phyloP scores from a whole-genome alignment of 176 grass and related monocot genomes.

The Puccinellia tenuiflora region DNA sequence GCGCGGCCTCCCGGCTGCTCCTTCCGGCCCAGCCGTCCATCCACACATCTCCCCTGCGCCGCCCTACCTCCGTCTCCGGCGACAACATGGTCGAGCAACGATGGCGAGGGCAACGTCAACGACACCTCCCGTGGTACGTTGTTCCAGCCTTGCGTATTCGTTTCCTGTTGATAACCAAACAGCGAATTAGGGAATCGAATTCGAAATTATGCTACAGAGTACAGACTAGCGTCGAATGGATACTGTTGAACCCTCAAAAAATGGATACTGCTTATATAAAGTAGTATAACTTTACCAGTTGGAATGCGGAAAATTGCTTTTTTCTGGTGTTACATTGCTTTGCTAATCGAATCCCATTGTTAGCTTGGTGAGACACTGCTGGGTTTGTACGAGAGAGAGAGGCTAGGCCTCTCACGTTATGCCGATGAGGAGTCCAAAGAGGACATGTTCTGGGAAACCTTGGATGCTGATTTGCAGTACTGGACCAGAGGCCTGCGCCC shows the following conservation, averaged over 20 bases:
- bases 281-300: not conserved
- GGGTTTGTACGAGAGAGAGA: constrained; percentile 46
- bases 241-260: not conserved
- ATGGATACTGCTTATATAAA: too few relatives aligned
- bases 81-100: not conserved
- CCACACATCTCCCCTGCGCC: not conserved
- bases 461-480: constrained; percentile 86
- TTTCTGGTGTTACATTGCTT: not conserved
- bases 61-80: not conserved
- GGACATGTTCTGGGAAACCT: constrained; percentile 57
- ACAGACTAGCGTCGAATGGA: not conserved
- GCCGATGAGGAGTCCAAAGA: constrained; percentile 15
- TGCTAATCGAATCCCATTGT: not conserved
- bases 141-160: not conserved
- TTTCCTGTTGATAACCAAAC: not conserved
- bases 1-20: not conserved
- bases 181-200: not conserved
- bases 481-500: constrained; percentile 80
- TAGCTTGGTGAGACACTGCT: constrained; percentile 56
- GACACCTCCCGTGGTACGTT: not conserved
- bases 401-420: constrained; percentile 28
- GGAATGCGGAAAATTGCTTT: not conserved
- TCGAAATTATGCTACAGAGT: not conserved
- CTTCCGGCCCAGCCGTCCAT: not conserved
- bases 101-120: not conserved